Base-by-base conservation (phyloP, 176 grass and related monocot genomes). In the sorghum (Sorghum bicolor) region DNA sequence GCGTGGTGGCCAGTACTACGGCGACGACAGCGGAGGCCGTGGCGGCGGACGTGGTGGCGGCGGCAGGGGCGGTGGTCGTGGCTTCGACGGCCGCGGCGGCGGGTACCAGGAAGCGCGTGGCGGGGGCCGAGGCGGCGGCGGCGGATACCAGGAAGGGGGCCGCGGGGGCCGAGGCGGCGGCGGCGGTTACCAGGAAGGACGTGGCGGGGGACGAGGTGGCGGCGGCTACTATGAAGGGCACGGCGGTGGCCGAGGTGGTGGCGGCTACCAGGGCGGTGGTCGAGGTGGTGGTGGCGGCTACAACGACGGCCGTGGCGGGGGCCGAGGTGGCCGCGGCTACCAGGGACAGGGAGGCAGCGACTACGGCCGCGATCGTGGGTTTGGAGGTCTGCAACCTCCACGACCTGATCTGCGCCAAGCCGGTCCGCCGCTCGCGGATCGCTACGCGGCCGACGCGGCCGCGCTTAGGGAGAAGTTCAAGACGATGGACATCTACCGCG, bases 401-500 rank as follows among this genome's bases (percentile, higher is more conserved):
- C 41, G 0, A 3, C 11, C 80, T 30, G 76, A 68, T 73, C 55
- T 63, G 57, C 81, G 26, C 81, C 84, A 77, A 90, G 71, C 80
- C 15, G 17, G 69, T 14, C 72, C 64, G 5, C 72, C 52, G 2
- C 61, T 87, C 5, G n/a, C 47, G 5, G 82, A 90, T 0, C 40
- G 63, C 11, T 83, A 84, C 55, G 67, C 53, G 8, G 4, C 19
- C 2, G 53, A 34, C 29, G 75, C 75, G 0, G 74, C 66, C 5
- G 30, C 67, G 26, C 25, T 76, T 19, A 25, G 1, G 29, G 55
- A 67, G 20, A 43, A 57, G 39, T 84, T 93, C 45, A 5, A 47
- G 41, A 39, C 4, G 60, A 17, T 89, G 80, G 68, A 22, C 37
- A 80, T 81, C 43, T 10, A 37, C 76, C 65, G 82, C 10, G 45